Base-by-base conservation (phyloP, 768 basidiomycete species). In the Termitomyces sp. region DNA sequence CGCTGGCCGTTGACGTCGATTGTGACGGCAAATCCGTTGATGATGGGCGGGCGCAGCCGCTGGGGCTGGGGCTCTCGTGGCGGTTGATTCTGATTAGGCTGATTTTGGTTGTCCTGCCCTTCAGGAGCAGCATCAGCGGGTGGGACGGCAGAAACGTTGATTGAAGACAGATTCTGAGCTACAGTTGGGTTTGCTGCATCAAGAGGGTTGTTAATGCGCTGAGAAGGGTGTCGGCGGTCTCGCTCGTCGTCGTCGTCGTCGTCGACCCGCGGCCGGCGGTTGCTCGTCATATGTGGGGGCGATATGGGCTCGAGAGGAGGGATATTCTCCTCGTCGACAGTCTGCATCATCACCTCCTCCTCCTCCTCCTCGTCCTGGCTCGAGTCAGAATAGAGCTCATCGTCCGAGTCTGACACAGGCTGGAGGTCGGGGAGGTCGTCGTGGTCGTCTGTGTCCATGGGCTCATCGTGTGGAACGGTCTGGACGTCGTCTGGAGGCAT, bases 171-270 rank as follows among this genome's bases (percentile, higher is more conserved):
- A 47, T 24, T 7, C 9, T 4, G 22, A 54, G 43, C 63, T 60
- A 22, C 20, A 7, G 20, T 22, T 4, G 16, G 48, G 32, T 33
- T 40, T 0, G 10, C 40, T 52, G 40, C 51, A 38, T 40, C 51
- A 40, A 63, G 67, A 54, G 62, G 52, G 50, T 63, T 67, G 46
- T 66, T 71, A 26, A 73, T 71, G 54, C 86, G 81, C 67, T 87
- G 79, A 22, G 83, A 84, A 18, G 87, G 85, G 64, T 87, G 85
- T 56, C 86, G 77, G 56, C 80, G 76, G 64, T 87, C 83, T 40
- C 85, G 71, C 13, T 83, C 83, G 7, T 79, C 76, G 60, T 88
- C 85, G 6, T 76, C 76, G 55, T 87, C 85, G 54, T 84, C 81
- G 2, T 87, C 84, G 3, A 86, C 83, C 44, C 85, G 71, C 18